A percentile compares a stretch with the other conserved stretches of the same genome.
Conservation (phyloP, 2,329 filamentous ascomycete genomes). For the Trichoderma koningii region DNA sequence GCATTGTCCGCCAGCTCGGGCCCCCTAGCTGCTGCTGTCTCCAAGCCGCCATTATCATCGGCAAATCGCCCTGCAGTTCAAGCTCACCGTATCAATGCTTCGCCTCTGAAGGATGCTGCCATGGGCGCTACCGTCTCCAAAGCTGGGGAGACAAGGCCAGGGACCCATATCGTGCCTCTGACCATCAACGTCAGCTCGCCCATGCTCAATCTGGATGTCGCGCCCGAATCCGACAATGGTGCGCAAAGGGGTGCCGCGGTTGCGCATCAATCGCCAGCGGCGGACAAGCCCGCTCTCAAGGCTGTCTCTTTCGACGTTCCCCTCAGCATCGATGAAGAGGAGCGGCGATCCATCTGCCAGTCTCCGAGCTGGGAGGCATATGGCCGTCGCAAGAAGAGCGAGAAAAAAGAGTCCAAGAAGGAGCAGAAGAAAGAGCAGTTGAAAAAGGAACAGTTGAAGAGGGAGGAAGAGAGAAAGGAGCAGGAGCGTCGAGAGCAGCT, state of each 20-base stretch:
- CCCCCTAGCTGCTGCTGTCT: slow-evolving; percentile 5
- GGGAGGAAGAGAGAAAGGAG: slow-evolving; percentile 23
- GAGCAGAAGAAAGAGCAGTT: slow-evolving; percentile 43
- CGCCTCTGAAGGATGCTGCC: slow-evolving; percentile 16
- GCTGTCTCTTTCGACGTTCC: slow-evolving; percentile 40
- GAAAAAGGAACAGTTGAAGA: slow-evolving; percentile 27
- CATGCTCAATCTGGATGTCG: slow-evolving; percentile 20
- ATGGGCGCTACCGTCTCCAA: slow-evolving; percentile 12
- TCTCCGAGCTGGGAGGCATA: slow-evolving; percentile 65
- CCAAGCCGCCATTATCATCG: slow-evolving; percentile 5
- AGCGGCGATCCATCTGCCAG: slow-evolving; percentile 53
- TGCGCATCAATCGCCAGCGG: slow-evolving; percentile 25
- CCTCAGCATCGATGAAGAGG: slow-evolving; percentile 36
- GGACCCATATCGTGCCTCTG: slow-evolving; percentile 26
- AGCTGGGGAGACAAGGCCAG: slow-evolving; percentile 23
- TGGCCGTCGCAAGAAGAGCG: slow-evolving; percentile 55
- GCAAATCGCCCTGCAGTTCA: slow-evolving; percentile 28
- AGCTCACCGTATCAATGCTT: slow-evolving; percentile 23
- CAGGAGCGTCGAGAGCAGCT: slow-evolving; percentile 29
- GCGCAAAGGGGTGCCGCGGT: slow-evolving; percentile 4
- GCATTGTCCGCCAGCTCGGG: neutral
- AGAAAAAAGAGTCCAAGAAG: slow-evolving; percentile 54
- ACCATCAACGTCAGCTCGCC: slow-evolving; percentile 28
- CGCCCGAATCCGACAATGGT: slow-evolving; percentile 26
- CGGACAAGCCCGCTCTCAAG: slow-evolving; percentile 34